Evolutionary conservation across 116 monocot genomes (phyloP).

Genomic region (Iris pallida): DNA sequence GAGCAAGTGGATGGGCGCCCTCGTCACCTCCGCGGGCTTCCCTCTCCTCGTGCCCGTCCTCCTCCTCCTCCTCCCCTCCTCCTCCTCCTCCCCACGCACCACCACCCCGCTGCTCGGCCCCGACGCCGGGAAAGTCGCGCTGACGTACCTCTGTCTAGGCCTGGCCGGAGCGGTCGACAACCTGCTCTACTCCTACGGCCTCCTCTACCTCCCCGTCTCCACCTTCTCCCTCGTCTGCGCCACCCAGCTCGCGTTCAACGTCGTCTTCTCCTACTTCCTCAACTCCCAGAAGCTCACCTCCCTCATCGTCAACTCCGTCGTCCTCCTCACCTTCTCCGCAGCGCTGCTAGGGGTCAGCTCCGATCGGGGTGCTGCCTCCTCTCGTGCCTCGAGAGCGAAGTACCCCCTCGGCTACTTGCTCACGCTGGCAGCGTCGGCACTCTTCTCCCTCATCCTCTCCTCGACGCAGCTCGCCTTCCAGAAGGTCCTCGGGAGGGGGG

Average conservation of each 20-base stretch:
- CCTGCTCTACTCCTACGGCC: slow-evolving; percentile 23
- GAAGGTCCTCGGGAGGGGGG: slow-evolving; percentile 5
- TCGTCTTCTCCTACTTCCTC: slow-evolving; percentile 18
- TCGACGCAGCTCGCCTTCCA: slow-evolving; percentile 10
- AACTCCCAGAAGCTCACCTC: slow-evolving; percentile 20
- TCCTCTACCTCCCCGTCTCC: slow-evolving; percentile 25
- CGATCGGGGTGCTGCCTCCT: not conserved
- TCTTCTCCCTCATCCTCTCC: slow-evolving; percentile 18
- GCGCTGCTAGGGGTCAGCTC: slow-evolving; percentile 12
- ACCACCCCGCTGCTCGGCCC: not conserved
- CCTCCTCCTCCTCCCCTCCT: not conserved
- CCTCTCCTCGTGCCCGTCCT: not conserved
- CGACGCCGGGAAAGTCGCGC: not conserved
- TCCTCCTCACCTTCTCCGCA: slow-evolving; percentile 19
- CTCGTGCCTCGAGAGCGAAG: not conserved
- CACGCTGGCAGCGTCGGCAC: slow-evolving; percentile 9
- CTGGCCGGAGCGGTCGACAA: slow-evolving; percentile 3
- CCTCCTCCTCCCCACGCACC: not conserved
- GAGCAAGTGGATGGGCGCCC: slow-evolving; percentile 3
- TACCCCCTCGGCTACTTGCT: slow-evolving; percentile 1
- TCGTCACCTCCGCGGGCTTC: not conserved
- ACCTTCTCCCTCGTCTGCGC: slow-evolving; percentile 22
- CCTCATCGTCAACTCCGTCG: slow-evolving; percentile 15
- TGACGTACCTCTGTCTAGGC: not conserved
- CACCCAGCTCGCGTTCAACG: slow-evolving; percentile 21